phyloP scores from a whole-genome alignment of 192 early-diverging fungal genomes.

The Coemansia sp. region DNA sequence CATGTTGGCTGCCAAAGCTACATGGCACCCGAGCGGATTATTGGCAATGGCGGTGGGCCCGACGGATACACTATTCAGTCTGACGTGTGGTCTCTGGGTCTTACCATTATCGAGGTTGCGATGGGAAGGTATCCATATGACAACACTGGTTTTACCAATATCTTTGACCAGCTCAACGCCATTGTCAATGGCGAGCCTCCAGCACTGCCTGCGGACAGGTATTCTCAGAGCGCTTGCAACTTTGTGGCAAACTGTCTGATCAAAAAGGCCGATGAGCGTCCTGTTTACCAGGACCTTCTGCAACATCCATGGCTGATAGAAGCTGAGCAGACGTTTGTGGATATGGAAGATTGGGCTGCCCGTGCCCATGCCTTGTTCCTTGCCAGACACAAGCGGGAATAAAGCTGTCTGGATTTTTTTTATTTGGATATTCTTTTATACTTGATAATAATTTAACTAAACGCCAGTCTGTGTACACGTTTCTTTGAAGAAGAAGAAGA shows the following conservation, averaged over 20 bases:
- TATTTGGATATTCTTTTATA: no score
- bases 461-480: no score
- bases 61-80: constrained; percentile 81
- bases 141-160: constrained; percentile 61
- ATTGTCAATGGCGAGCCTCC: constrained; percentile 83
- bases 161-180: constrained; percentile 86
- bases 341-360: constrained; percentile 81
- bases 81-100: constrained; percentile 92
- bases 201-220: constrained; percentile 62
- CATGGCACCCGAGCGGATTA: constrained; percentile 96
- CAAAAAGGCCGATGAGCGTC: constrained; percentile 71
- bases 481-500: no score
- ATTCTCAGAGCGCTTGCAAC: constrained; percentile 68
- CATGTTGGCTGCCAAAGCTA: constrained; percentile 94
- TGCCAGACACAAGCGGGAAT: constrained; percentile 8
- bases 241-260: constrained; percentile 76
- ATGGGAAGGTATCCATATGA: constrained; percentile 81
- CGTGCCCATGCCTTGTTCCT: constrained; percentile 56
- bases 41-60: constrained; percentile 49
- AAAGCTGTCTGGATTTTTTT: neutral
- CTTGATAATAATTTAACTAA: no score
- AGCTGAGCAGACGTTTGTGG: constrained; percentile 65
- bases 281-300: constrained; percentile 74
- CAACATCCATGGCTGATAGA: constrained; percentile 75
- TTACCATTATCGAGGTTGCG: constrained; percentile 84